Conservation (phyloP, 1,139 yeast species). For the Candida neerlandica region DNA sequence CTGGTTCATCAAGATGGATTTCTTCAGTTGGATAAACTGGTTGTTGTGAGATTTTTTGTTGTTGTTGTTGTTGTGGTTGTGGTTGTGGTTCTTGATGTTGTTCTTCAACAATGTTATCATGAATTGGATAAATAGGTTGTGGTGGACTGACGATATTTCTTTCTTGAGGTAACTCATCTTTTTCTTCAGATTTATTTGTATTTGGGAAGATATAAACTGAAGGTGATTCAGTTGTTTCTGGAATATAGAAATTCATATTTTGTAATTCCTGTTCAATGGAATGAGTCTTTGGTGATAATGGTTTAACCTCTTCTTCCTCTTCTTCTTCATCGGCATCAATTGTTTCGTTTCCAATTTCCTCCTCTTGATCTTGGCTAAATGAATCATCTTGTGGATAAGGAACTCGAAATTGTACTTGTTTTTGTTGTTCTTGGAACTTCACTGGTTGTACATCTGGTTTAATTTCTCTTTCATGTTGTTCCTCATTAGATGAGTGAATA, state of each 20-base stretch:
- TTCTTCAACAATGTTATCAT: neutral
- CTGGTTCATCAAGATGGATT: neutral
- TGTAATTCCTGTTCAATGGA: slow-evolving; percentile 33
- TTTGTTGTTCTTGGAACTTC: neutral
- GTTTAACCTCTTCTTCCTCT: slow-evolving; percentile 18
- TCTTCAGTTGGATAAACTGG: neutral
- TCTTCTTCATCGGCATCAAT: neutral
- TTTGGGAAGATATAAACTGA: slow-evolving; percentile 13
- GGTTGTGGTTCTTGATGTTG: neutral
- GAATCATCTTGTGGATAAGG: slow-evolving; percentile 3
- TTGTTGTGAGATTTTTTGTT: neutral
- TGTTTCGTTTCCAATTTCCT: neutral
- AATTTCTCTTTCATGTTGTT: neutral
- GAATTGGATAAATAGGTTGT: neutral
- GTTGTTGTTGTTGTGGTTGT: neutral
- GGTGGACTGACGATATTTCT: neutral
- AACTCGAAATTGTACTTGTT: neutral
- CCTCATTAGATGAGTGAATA: neutral
- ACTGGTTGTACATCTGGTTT: neutral
- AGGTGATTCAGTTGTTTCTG: slow-evolving; percentile 16
- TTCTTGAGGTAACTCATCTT: neutral
- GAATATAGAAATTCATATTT: slow-evolving; percentile 26
- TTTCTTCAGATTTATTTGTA: neutral
- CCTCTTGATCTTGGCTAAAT: neutral
- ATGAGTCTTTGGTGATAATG: slow-evolving; percentile 38